A percentile compares a stretch with the other conserved stretches of the same genome.
Evolutionary conservation across 208 protist genomes (phyloP).

Genomic region (Acanthamoeba healyi): DNA sequence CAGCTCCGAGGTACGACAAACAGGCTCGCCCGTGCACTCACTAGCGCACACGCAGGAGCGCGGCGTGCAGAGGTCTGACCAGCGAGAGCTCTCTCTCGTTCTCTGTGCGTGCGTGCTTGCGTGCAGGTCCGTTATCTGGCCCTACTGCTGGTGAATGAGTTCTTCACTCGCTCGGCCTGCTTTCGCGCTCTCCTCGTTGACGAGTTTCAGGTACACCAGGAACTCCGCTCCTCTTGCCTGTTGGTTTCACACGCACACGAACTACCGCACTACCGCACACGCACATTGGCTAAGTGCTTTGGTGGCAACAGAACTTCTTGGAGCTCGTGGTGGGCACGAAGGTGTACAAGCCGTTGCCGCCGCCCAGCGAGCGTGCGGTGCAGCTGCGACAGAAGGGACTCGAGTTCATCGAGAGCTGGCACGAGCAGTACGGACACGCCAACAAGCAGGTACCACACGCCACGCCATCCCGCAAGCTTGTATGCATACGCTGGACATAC

Average conservation of each 20-base stretch:
- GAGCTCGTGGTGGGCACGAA: conserved; percentile 5
- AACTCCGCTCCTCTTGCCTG: background rate
- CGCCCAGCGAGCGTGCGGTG: conserved; percentile 3
- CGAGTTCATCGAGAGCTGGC: conserved; percentile 45
- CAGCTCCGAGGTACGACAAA: background rate
- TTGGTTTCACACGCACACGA: background rate
- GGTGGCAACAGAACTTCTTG: conserved; percentile 6
- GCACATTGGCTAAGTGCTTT: background rate
- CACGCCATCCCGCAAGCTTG: background rate
- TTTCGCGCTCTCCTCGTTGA: conserved; percentile 16
- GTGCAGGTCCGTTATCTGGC: conserved; percentile 14
- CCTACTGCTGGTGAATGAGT: conserved; percentile 23
- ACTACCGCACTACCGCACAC: too few species aligned
- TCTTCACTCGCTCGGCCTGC: conserved; percentile 25
- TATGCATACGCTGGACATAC: too few species aligned
- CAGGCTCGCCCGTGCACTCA: background rate
- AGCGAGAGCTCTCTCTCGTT: too few species aligned
- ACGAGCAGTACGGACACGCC: background rate
- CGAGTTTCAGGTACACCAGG: background rate
- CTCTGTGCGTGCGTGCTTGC: background rate
- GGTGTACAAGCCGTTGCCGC: conserved; percentile 21
- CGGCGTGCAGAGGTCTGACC: too few species aligned
- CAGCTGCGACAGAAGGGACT: conserved; percentile 18
- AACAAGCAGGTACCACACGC: background rate
- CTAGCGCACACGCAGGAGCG: background rate